Percentiles rank a stretch among this genome's conserved stretches.
Conservation (phyloP, 192 early-diverging fungal genomes). For the Umbelopsis vinacea region DNA sequence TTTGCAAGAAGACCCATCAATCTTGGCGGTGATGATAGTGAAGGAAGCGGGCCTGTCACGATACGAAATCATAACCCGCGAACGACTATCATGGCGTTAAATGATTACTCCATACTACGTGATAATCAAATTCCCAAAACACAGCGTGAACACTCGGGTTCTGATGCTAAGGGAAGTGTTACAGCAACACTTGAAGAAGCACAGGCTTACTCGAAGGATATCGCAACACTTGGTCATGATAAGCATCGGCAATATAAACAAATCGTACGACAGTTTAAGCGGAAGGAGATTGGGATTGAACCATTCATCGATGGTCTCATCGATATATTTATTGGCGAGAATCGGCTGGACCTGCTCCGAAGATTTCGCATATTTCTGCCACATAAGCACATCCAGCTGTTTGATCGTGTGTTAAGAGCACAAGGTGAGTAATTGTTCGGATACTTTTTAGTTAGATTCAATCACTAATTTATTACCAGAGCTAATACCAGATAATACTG, state of each 20-base stretch:
- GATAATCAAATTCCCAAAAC: background rate
- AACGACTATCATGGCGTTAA: background rate
- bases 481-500: background rate
- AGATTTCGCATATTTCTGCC: constrained; percentile 20
- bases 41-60: background rate
- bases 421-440: constrained; percentile 12
- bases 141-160: background rate
- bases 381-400: constrained; percentile 12
- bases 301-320: constrained; percentile 20
- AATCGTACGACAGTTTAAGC: constrained; percentile 12
- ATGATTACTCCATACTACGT: background rate
- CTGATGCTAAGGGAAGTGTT: too few species aligned
- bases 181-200: constrained; percentile 1
- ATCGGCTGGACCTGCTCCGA: constrained; percentile 6
- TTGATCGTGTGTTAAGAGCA: background rate
- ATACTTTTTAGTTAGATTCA: background rate
- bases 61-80: background rate
- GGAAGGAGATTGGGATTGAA: background rate
- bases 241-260: constrained; percentile 2
- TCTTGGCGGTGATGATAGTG: background rate
- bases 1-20: background rate
- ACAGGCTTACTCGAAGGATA: background rate
- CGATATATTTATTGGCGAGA: constrained; percentile 13
- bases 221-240: background rate
- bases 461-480: background rate